Conservation (phyloP, 2,329 filamentous ascomycete species). For the Calonectria honghensis region DNA sequence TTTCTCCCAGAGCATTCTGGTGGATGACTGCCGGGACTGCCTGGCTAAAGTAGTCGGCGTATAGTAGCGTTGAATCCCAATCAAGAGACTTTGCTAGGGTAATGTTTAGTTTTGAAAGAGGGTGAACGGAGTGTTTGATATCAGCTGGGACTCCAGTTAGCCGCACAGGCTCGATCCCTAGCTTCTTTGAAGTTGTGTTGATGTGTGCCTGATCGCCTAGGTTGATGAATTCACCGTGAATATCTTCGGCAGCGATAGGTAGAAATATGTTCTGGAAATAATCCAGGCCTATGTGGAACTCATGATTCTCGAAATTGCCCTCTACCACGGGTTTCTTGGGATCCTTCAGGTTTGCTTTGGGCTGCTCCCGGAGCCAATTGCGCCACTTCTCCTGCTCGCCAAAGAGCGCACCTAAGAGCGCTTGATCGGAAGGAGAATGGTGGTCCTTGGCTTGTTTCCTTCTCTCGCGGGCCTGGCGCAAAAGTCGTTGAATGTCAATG, state of each 20-base stretch:
- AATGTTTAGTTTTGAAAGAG: background rate
- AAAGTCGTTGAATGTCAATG: background rate
- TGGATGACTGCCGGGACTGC: constrained; percentile 14
- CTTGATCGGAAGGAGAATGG: background rate
- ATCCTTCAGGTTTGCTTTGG: background rate
- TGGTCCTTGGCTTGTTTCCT: background rate
- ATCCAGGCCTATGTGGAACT: constrained; percentile 3
- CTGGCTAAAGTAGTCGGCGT: constrained; percentile 20
- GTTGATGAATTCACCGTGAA: constrained; percentile 13
- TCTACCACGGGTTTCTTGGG: too few species aligned
- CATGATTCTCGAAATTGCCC: background rate
- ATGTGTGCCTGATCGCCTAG: background rate
- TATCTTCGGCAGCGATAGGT: constrained; percentile 1
- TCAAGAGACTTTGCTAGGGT: background rate
- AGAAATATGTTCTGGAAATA: constrained; percentile 2
- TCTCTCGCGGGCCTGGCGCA: background rate
- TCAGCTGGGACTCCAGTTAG: background rate
- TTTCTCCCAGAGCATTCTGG: background rate
- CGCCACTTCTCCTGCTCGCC: constrained; percentile 8
- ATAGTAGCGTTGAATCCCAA: background rate
- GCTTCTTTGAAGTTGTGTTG: background rate
- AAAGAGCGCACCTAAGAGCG: background rate
- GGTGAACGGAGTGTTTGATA: background rate
- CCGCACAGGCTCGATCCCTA: constrained; percentile 9
- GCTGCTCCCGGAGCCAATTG: background rate